Evolutionary conservation across 2,329 filamentous ascomycete species (phyloP).

Genomic region (Tricladium varicosporioides): DNA sequence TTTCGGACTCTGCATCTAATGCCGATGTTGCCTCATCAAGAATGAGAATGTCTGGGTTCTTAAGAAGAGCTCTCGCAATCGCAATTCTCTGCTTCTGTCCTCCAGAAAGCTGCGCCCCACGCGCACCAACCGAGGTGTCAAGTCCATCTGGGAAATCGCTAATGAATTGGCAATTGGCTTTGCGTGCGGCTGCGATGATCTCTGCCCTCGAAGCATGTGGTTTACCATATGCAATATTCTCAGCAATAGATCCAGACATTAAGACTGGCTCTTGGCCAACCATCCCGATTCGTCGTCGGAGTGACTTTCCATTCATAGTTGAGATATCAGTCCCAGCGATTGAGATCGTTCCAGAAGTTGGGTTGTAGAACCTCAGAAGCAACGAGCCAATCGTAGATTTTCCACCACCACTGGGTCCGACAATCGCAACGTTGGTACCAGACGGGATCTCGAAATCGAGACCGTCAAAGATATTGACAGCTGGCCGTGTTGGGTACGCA

Average conservation of each 20-base stretch:
- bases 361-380: conserved; percentile 86
- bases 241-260: conserved; percentile 79
- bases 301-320: conserved; percentile 87
- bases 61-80: conserved; percentile 90
- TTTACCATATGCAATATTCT: conserved; percentile 89
- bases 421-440: conserved; percentile 92
- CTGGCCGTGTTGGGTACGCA: conserved; percentile 89
- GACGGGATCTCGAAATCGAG: conserved; percentile 89
- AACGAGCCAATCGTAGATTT: conserved; percentile 96
- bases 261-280: conserved; percentile 95
- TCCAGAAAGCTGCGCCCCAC: conserved; percentile 90
- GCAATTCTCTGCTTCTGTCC: conserved; percentile 98
- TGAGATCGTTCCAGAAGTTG: conserved; percentile 71
- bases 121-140: conserved; percentile 88
- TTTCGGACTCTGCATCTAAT: conserved; percentile 94
- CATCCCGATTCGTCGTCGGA: conserved; percentile 89
- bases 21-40: conserved; percentile 96
- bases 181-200: conserved; percentile 81
- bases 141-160: conserved; percentile 94
- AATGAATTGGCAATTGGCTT: conserved; percentile 96
- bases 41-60: conserved; percentile 94
- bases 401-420: conserved; percentile 91
- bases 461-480: conserved; percentile 85
- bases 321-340: conserved; percentile 84
- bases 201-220: conserved; percentile 75